Conservation (phyloP, 2,329 filamentous ascomycete genomes). For the Talaromyces sp. region DNA sequence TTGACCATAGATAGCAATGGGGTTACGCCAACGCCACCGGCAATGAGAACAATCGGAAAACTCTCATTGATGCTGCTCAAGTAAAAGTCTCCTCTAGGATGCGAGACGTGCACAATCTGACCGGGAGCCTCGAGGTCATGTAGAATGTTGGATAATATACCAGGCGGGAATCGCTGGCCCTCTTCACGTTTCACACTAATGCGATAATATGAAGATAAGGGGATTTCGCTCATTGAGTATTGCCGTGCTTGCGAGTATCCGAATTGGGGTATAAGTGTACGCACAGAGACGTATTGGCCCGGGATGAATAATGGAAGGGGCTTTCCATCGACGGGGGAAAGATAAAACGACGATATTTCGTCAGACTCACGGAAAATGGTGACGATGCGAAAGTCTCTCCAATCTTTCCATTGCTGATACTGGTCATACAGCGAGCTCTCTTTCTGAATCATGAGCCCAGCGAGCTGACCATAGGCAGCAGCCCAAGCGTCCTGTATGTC, state of each 20-base stretch:
- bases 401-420: constrained; percentile 56
- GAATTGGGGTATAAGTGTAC: constrained; percentile 54
- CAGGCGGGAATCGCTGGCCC: constrained; percentile 34
- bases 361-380: constrained; percentile 63
- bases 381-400: constrained; percentile 63
- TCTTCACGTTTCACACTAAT: constrained; percentile 11
- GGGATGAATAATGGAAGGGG: constrained; percentile 52
- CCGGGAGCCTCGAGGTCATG: constrained; percentile 1
- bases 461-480: constrained; percentile 70
- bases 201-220: neutral
- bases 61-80: constrained; percentile 43
- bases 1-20: constrained; percentile 59
- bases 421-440: constrained; percentile 60
- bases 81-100: constrained; percentile 35
- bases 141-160: neutral
- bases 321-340: constrained; percentile 57
- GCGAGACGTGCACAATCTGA: constrained; percentile 5
- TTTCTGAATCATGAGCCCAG: constrained; percentile 65
- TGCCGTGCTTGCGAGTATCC: constrained; percentile 52
- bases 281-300: constrained; percentile 67
- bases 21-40: constrained; percentile 57
- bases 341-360: constrained; percentile 64
- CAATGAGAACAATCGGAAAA: constrained; percentile 56
- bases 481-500: constrained; percentile 67
- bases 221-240: constrained; percentile 9